These are phyloP conservation scores for Purshia tridentata DNA, from an alignment of 306 rosid genomes.

Conservation along the genomic window DNA sequence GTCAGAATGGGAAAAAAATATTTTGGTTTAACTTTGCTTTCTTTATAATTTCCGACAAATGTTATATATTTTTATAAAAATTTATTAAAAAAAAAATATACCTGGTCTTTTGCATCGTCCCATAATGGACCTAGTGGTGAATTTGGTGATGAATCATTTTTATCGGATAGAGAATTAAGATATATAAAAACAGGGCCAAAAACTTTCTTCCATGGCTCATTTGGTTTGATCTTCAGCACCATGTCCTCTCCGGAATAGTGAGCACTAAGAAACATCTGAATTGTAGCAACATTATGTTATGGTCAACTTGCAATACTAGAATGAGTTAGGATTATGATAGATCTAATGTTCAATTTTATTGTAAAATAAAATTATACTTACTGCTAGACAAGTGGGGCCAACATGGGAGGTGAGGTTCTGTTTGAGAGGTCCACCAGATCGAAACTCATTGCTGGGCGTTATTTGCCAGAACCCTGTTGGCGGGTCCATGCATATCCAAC, in stretches of 20 bases:
- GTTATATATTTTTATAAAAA: neutral
- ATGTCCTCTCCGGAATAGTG: slow-evolving; percentile 46
- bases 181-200: slow-evolving; percentile 47
- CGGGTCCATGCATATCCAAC: slow-evolving; percentile 40
- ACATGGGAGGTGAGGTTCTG: slow-evolving; percentile 41
- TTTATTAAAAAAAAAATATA: neutral
- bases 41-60: neutral
- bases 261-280: slow-evolving; percentile 49
- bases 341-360: no score
- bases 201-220: slow-evolving; percentile 49
- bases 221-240: slow-evolving; percentile 34
- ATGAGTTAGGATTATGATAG: no score
- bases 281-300: no score
- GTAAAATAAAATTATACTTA: neutral
- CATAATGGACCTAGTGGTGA: no score
- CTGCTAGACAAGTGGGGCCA: slow-evolving; percentile 31
- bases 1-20: neutral
- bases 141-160: slow-evolving; percentile 22
- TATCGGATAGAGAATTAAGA: slow-evolving; percentile 25
- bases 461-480: slow-evolving; percentile 47
- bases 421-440: slow-evolving; percentile 41
- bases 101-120: slow-evolving; percentile 49
- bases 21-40: neutral
- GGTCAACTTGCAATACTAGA: no score
- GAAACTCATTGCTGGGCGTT: slow-evolving; percentile 45